Percentiles rank a stretch among this genome's conserved stretches.
These are phyloP conservation scores for Candida pini DNA, from an alignment of 805 yeast species.

Conservation along the genomic window DNA sequence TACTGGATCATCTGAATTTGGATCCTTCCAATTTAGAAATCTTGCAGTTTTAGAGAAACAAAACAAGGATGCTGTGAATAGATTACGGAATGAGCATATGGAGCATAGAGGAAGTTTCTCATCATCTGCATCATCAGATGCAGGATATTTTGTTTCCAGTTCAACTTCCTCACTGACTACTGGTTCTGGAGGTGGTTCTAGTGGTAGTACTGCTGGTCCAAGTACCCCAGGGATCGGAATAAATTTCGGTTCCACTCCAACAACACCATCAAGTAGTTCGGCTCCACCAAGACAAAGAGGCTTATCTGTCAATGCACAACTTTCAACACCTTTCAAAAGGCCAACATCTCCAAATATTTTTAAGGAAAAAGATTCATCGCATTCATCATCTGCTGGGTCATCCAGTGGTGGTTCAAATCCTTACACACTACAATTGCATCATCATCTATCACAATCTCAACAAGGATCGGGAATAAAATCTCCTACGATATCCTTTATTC, in stretches of 20 bases:
- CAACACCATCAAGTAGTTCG: slow-evolving; percentile 17
- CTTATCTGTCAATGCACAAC: slow-evolving; percentile 12
- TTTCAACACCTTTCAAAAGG: slow-evolving; percentile 22
- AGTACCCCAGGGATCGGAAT: slow-evolving; percentile 10
- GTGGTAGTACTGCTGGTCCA: slow-evolving; percentile 12
- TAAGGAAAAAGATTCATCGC: slow-evolving; percentile 10
- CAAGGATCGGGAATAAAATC: slow-evolving; percentile 9
- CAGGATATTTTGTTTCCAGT: slow-evolving; percentile 12
- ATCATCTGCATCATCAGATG: slow-evolving; percentile 45
- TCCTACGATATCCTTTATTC: slow-evolving; percentile 16
- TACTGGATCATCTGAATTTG: slow-evolving; percentile 67
- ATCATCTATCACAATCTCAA: slow-evolving; percentile 1
- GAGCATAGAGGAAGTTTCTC: slow-evolving; percentile 41
- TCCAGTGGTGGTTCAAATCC: background rate
- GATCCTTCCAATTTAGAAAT: slow-evolving; percentile 87
- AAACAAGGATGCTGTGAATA: slow-evolving; percentile 84
- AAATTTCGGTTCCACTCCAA: slow-evolving; percentile 16
- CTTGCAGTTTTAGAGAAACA: slow-evolving; percentile 88
- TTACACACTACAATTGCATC: background rate
- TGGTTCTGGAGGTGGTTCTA: too few species aligned
- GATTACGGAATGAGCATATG: slow-evolving; percentile 78
- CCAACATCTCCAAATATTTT: slow-evolving; percentile 28
- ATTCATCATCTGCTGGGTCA: background rate
- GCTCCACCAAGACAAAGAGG: slow-evolving; percentile 15
- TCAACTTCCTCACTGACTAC: slow-evolving; percentile 1